Conservation (phyloP, 345 rosid genomes). For the Melaleuca quinquenervia region DNA sequence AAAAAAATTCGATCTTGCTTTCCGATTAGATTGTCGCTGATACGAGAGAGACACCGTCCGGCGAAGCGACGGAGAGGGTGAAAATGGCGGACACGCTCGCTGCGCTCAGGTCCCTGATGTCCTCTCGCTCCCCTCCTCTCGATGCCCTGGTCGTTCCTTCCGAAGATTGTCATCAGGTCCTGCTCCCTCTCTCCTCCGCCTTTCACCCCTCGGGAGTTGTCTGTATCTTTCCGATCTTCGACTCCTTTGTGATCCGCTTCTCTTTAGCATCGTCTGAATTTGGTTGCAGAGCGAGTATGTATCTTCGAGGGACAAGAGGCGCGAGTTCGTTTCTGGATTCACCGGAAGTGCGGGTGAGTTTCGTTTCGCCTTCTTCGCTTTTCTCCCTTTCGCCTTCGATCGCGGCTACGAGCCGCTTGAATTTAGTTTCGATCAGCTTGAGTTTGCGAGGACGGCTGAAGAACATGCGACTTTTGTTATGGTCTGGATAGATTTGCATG, state of each 20-base stretch:
- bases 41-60: background rate
- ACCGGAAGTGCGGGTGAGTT: conserved; percentile 79
- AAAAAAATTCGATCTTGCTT: background rate
- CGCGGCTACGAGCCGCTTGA: background rate
- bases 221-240: background rate
- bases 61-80: background rate
- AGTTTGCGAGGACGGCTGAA: background rate
- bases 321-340: conserved; percentile 87
- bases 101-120: conserved; percentile 73
- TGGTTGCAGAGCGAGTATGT: conserved; percentile 80
- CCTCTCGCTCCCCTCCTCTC: conserved; percentile 89
- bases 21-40: background rate
- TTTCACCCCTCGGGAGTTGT: background rate
- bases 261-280: background rate
- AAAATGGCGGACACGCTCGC: conserved; percentile 51
- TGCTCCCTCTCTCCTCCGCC: background rate
- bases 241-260: background rate
- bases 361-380: background rate
- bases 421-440: background rate
- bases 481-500: no score
- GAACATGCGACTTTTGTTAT: background rate
- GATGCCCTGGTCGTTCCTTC: conserved; percentile 80
- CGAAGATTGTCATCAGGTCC: conserved; percentile 90
- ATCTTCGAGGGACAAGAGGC: conserved; percentile 73
- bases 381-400: background rate